These are phyloP conservation scores for Beverwykella pulmonaria DNA, from an alignment of 495 filamentous ascomycete species.

Conservation along the genomic window DNA sequence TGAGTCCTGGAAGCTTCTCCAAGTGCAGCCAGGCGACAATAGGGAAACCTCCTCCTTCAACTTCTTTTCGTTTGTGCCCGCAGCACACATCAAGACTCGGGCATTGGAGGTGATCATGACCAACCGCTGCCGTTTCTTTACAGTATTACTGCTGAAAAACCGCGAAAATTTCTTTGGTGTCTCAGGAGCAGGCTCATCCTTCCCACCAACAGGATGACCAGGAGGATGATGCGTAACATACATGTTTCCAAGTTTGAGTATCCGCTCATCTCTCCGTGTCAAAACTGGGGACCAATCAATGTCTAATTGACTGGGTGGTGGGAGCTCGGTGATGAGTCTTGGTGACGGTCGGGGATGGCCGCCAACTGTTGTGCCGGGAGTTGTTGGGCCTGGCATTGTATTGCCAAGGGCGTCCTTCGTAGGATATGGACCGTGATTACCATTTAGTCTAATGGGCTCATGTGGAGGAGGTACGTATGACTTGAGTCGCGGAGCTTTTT, in stretches of 20 bases:
- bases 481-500: constrained; percentile 86
- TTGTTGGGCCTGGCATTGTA: constrained; percentile 48
- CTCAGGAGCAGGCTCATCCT: constrained; percentile 61
- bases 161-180: constrained; percentile 82
- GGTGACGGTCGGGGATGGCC: constrained; percentile 62
- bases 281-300: constrained; percentile 99
- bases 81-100: constrained; percentile 85
- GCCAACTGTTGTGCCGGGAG: constrained; percentile 50
- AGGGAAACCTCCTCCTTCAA: constrained; percentile 87
- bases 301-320: constrained; percentile 93
- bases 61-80: constrained; percentile 94
- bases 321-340: constrained; percentile 89
- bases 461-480: constrained; percentile 79
- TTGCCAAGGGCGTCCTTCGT: constrained; percentile 46
- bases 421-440: constrained; percentile 50
- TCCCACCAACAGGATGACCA: constrained; percentile 67
- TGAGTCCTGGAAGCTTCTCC: constrained; percentile 75
- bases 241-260: constrained; percentile 89
- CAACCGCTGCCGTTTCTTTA: constrained; percentile 89
- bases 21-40: constrained; percentile 68
- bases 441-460: constrained; percentile 84
- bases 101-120: constrained; percentile 95
- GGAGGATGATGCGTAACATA: constrained; percentile 75
- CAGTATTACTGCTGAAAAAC: constrained; percentile 85
- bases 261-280: constrained; percentile 86